Conservation (phyloP, 169 alveolate genomes). For the Cryptosporidium ryanae region DNA sequence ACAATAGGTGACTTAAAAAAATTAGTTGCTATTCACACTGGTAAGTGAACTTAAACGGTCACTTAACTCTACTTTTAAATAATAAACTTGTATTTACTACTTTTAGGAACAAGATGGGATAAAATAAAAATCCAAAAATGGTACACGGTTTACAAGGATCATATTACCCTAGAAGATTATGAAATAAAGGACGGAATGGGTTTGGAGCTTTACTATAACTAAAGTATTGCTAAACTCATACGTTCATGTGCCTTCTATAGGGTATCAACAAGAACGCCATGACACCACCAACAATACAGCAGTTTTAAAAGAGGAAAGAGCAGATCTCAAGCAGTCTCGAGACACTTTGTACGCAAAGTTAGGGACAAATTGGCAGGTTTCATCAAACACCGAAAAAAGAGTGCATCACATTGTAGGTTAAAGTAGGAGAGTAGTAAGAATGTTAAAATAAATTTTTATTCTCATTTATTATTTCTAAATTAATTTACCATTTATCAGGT, state of each 20-base stretch:
- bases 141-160: slow-evolving; percentile 96
- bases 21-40: slow-evolving; percentile 97
- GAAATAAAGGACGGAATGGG: slow-evolving; percentile 99
- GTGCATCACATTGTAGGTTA: too few relatives aligned
- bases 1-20: slow-evolving; percentile 96
- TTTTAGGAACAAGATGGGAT: slow-evolving; percentile 95
- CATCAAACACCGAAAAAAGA: too few relatives aligned
- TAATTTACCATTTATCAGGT: too few relatives aligned
- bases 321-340: too few relatives aligned
- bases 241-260: too few relatives aligned
- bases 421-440: too few relatives aligned
- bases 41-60: slow-evolving; percentile 73
- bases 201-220: slow-evolving; percentile 96
- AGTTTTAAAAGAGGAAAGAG: too few relatives aligned
- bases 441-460: too few relatives aligned
- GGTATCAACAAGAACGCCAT: not conserved
- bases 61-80: not conserved
- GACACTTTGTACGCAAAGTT: too few relatives aligned
- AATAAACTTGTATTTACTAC: not conserved
- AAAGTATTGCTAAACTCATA: too few relatives aligned
- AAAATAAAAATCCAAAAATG: slow-evolving; percentile 96
- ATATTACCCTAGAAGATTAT: slow-evolving; percentile 97
- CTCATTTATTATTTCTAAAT: too few relatives aligned
- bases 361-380: too few relatives aligned
- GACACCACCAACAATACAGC: not conserved